These are phyloP conservation scores for Artemisia annua DNA, from an alignment of 129 eudicot genomes.

Conservation along the genomic window DNA sequence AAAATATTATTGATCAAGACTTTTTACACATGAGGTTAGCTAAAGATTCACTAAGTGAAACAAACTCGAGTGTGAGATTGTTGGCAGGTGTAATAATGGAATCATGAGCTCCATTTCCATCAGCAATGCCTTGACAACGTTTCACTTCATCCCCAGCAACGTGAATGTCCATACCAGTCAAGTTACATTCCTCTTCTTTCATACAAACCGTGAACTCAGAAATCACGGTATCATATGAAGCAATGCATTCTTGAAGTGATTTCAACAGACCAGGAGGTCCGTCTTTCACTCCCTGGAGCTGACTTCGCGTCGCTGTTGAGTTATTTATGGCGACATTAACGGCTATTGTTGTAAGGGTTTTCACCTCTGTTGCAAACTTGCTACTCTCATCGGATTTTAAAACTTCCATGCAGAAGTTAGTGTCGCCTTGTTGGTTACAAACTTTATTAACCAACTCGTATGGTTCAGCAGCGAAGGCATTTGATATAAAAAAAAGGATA, in stretches of 20 bases:
- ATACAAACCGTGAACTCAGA: not conserved
- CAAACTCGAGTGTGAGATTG: no score
- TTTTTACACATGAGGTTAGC: no score
- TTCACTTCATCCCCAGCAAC: constrained; percentile 21
- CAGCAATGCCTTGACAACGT: constrained; percentile 16
- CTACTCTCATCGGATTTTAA: constrained; percentile 20
- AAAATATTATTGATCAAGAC: no score
- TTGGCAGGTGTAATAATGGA: no score
- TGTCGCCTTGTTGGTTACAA: constrained; percentile 12
- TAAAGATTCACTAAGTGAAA: no score
- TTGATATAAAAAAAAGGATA: no score
- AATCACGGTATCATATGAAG: constrained; percentile 1
- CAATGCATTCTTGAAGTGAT: constrained; percentile 11
- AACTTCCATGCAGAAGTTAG: constrained; percentile 14
- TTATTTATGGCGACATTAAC: constrained; percentile 15
- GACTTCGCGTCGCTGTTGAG: constrained; percentile 10
- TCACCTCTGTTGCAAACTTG: constrained; percentile 8
- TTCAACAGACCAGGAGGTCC: constrained; percentile 15
- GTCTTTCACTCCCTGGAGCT: constrained; percentile 9
- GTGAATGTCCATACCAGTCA: constrained; percentile 21
- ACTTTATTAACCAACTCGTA: constrained; percentile 16
- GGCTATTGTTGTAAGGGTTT: constrained; percentile 8
- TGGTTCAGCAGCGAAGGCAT: not conserved
- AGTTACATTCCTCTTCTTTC: constrained; percentile 19
- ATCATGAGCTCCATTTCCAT: no score